A percentile compares a stretch with the other conserved stretches of the same genome.
Evolutionary conservation across 306 rosid species (phyloP).

Genomic region (Cicer cuneatum): DNA sequence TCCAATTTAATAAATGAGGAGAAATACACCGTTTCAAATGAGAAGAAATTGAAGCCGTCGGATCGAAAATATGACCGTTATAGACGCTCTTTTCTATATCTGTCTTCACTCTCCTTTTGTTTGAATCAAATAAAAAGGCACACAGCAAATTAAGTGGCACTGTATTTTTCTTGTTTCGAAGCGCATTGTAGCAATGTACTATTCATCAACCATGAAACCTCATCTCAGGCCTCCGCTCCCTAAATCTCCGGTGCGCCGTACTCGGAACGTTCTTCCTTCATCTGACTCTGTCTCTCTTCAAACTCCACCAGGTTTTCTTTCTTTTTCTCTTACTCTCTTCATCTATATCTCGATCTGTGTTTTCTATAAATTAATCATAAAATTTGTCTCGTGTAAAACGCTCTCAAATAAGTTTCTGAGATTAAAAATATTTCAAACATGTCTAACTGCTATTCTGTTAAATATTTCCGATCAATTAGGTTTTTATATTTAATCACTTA

Average conservation of each 20-base stretch:
- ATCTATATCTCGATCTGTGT: background rate
- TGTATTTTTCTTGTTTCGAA: background rate
- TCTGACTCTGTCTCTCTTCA: constrained; percentile 55
- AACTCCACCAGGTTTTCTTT: constrained; percentile 67
- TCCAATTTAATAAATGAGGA: background rate
- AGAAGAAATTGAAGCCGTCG: constrained; percentile 37
- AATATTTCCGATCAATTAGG: too few species aligned
- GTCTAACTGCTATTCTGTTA: too few species aligned
- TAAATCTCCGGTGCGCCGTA: constrained; percentile 65
- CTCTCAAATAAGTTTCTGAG: too few species aligned
- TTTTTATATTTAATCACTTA: too few species aligned
- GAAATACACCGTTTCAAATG: background rate
- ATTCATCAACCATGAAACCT: constrained; percentile 59
- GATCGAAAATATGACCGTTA: constrained; percentile 64
- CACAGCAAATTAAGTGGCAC: background rate
- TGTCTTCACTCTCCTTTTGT: background rate
- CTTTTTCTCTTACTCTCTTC: background rate
- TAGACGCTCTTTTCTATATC: constrained; percentile 43
- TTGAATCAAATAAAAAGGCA: constrained; percentile 33
- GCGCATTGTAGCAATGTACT: background rate
- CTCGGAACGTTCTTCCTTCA: constrained; percentile 53
- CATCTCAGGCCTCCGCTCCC: constrained; percentile 77
- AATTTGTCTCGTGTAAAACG: too few species aligned
- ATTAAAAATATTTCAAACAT: too few species aligned
- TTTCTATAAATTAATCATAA: background rate